Evolutionary conservation across 768 basidiomycete genomes (phyloP), one percentile per base, ranked within the genome.

Genomic region (Amanita fuliginea): DNA sequence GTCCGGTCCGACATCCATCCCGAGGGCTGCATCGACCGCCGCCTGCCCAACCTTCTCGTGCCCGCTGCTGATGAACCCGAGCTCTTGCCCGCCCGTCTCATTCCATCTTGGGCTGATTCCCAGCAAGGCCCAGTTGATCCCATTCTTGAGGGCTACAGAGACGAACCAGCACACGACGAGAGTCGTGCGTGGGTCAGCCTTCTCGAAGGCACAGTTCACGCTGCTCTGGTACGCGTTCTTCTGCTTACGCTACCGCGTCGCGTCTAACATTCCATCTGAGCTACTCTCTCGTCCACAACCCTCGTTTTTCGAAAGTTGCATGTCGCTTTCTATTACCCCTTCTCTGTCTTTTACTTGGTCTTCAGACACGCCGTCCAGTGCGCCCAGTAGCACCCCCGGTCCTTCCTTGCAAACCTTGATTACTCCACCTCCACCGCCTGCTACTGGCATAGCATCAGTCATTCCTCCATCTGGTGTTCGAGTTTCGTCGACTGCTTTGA

Each of bases 181-280:
- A 85, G 85, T 56, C 74, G 79, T 37, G 88, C 89, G 1, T 92
- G 89, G 89, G 75, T 88, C 21, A 69, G 85, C 2, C 71, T 92
- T 28, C 75, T 92, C 35, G 86, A 92, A 62, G 80, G 81, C 32
- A 68, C 74, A 41, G 77, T 92, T 6, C 88, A 89, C 60, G 81
- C 84, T 54, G 83, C 85, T 10, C 62, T 92, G 64, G 81, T 88
- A 54, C 47, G 77, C 67, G 10, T 53, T 22, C 28, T 41, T 48
- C 36, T 18, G 42, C 47, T 46, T 28, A 11, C 50, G 37, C 37
- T 36, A 24, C 44, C 18, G 35, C 30, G 42, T 26, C 16, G 22
- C 21, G 30, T 40, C 16, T 36, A 26, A 49, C 32, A 21, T 46
- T 33, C 21, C n/a, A 6, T 1, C 45, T 2, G 49, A 83, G 81